Evolutionary conservation across 192 early-diverging fungal species (phyloP).

Genomic region (Podila epicladia): DNA sequence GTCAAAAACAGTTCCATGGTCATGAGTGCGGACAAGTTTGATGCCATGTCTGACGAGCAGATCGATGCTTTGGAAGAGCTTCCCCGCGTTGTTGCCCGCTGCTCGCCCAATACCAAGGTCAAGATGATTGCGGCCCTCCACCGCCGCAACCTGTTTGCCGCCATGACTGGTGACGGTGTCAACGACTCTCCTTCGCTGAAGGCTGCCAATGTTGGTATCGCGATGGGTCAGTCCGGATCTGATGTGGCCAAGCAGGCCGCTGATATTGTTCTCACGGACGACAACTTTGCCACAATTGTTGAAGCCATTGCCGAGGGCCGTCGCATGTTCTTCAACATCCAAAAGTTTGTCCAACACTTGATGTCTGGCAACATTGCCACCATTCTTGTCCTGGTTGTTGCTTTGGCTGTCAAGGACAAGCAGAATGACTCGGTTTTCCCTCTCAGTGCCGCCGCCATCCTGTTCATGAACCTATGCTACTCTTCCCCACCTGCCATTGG

Average conservation of each 20-base stretch:
- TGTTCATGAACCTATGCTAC: conserved; percentile 83
- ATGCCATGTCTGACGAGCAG: conserved; percentile 82
- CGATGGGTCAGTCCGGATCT: conserved; percentile 90
- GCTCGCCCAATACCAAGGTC: conserved; percentile 94
- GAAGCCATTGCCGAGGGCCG: conserved; percentile 83
- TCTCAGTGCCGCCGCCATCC: conserved; percentile 78
- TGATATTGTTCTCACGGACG: conserved; percentile 88
- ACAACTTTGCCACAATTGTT: conserved; percentile 86
- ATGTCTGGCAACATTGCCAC: conserved; percentile 78
- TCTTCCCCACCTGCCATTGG: conserved; percentile 82
- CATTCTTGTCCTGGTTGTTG: conserved; percentile 72
- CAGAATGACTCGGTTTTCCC: conserved; percentile 74
- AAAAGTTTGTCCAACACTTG: conserved; percentile 76
- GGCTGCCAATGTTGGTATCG: conserved; percentile 79
- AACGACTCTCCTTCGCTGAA: conserved; percentile 81
- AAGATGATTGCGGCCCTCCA: conserved; percentile 96
- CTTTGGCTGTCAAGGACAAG: conserved; percentile 72
- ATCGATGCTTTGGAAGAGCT: conserved; percentile 83
- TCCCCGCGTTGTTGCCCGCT: conserved; percentile 92
- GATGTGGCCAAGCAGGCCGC: conserved; percentile 93
- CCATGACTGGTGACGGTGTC: conserved; percentile 91
- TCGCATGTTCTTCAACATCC: conserved; percentile 80
- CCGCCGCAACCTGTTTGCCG: conserved; percentile 69
- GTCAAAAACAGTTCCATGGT: conserved; percentile 59
- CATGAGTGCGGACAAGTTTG: conserved; percentile 91